These are phyloP conservation scores for Solanum ossicruentum DNA, from an alignment of 257 asterid genomes.

Conservation along the genomic window DNA sequence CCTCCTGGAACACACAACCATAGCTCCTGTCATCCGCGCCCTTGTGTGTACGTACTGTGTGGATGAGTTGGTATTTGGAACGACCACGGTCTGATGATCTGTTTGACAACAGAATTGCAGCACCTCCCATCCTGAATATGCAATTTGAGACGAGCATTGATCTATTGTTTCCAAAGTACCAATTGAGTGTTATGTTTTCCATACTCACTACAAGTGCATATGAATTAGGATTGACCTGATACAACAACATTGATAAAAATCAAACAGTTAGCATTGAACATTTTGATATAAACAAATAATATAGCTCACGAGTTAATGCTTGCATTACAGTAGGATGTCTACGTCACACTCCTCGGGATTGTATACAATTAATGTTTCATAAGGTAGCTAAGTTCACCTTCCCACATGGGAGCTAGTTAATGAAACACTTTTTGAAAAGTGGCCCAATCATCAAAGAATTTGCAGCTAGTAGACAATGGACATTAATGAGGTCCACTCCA, in stretches of 20 bases:
- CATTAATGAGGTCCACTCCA: not conserved
- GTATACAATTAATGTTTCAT: not conserved
- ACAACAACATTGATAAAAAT: not conserved
- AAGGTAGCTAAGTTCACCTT: not conserved
- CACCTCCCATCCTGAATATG: conserved; percentile 44
- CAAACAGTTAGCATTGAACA: not conserved
- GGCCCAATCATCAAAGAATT: not conserved
- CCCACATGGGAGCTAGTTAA: not conserved
- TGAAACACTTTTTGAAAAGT: not conserved
- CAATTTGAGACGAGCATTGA: conserved; percentile 42
- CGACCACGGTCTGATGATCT: conserved; percentile 8
- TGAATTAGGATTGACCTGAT: conserved; percentile 35
- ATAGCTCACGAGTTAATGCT: not conserved
- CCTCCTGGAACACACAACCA: conserved; percentile 33
- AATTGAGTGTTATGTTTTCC: conserved; percentile 25
- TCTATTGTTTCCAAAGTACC: conserved; percentile 34
- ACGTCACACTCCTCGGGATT: not conserved
- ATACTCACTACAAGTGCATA: conserved; percentile 42
- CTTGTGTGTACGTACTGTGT: conserved; percentile 36
- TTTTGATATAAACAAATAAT: not conserved
- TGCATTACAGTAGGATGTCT: too few relatives aligned
- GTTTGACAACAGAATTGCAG: conserved; percentile 36
- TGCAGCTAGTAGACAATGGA: not conserved
- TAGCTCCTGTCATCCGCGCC: conserved; percentile 31
- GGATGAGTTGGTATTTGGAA: conserved; percentile 28